A percentile compares a stretch with the other conserved stretches of the same genome.
phyloP scores from a whole-genome alignment of 768 basidiomycete species.

The Tremella mesenterica region DNA sequence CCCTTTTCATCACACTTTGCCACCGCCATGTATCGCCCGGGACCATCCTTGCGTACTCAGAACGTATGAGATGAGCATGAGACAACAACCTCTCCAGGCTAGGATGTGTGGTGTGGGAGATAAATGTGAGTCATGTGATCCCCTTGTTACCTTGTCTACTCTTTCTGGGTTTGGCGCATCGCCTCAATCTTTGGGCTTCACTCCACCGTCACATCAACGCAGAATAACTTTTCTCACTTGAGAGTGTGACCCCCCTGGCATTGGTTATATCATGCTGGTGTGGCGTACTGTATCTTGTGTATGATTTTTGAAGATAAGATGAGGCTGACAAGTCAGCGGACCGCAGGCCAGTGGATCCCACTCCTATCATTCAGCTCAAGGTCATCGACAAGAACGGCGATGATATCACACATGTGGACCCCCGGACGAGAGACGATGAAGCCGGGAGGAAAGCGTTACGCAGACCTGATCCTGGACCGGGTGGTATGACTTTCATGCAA shows the following conservation, averaged over 20 bases:
- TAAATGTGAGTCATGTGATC: constrained; percentile 50
- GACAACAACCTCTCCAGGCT: constrained; percentile 81
- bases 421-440: not conserved
- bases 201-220: too few species aligned
- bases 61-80: constrained; percentile 73
- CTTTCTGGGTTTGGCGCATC: too few species aligned
- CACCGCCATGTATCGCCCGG: not conserved
- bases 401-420: constrained; percentile 12
- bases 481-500: constrained; percentile 37
- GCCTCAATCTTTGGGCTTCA: too few species aligned
- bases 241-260: too few species aligned
- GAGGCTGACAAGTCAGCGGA: too few species aligned
- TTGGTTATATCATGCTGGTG: constrained; percentile 3
- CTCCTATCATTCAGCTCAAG: constrained; percentile 89
- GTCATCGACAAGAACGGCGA: constrained; percentile 57
- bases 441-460: not conserved
- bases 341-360: constrained; percentile 91
- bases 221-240: not conserved
- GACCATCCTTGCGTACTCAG: constrained; percentile 48
- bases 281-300: not conserved
- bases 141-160: too few species aligned
- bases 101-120: constrained; percentile 51
- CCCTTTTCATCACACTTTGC: not conserved
- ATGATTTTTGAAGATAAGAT: too few species aligned
- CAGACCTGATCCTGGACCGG: constrained; percentile 13